Conservation (phyloP, 2,329 filamentous ascomycete species). For the Metarhizium album region DNA sequence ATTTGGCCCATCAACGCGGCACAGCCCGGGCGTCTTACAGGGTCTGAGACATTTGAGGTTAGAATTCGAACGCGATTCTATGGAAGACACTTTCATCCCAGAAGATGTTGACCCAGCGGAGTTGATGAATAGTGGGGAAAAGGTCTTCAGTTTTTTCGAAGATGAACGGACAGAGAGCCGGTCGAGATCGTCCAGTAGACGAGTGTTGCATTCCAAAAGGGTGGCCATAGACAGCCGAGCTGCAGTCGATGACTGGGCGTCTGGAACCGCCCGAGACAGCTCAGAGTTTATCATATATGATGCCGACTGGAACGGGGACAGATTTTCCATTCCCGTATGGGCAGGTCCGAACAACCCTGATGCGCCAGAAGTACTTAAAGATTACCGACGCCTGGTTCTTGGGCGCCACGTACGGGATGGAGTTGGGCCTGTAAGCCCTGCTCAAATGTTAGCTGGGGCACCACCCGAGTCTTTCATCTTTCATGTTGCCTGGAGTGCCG, state of each 20-base stretch:
- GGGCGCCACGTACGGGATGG: conserved; percentile 23
- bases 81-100: conserved; percentile 22
- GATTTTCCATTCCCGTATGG: conserved; percentile 30
- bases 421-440: conserved; percentile 35
- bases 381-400: conserved; percentile 36
- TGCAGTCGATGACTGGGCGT: not conserved
- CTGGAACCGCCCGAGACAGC: conserved; percentile 10
- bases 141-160: conserved; percentile 35
- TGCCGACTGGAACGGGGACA: conserved; percentile 16
- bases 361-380: conserved; percentile 28
- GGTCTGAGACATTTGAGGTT: conserved; percentile 44
- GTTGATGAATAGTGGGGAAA: conserved; percentile 29
- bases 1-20: conserved; percentile 16
- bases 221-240: not conserved
- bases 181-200: conserved; percentile 2
- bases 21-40: conserved; percentile 31
- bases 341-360: conserved; percentile 27
- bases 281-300: conserved; percentile 15
- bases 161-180: conserved; percentile 13
- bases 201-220: conserved; percentile 6
- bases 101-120: conserved; percentile 30
- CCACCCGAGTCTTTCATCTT: conserved; percentile 35
- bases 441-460: conserved; percentile 39
- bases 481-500: conserved; percentile 40
- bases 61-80: conserved; percentile 38